Evolutionary conservation across 1,139 yeast species (phyloP).

Genomic region (Scheffersomyces cryptocercus): DNA sequence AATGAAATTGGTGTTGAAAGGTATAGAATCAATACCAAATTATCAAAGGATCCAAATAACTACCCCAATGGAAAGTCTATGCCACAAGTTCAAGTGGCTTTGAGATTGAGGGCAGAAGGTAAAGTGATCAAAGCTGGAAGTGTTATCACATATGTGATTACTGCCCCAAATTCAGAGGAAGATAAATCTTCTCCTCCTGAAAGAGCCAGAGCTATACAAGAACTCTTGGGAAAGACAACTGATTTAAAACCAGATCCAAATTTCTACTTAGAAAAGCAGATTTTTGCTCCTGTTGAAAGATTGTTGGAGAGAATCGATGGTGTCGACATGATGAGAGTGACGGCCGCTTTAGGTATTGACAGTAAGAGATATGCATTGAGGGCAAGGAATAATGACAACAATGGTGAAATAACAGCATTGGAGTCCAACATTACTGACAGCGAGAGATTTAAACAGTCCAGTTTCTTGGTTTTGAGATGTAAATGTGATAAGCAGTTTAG

Average conservation of each 20-base stretch:
- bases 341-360: slow-evolving; percentile 77
- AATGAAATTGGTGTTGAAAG: slow-evolving; percentile 66
- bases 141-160: slow-evolving; percentile 84
- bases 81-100: slow-evolving; percentile 95
- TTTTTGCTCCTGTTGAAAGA: slow-evolving; percentile 89
- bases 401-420: slow-evolving; percentile 64
- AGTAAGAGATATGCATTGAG: slow-evolving; percentile 60
- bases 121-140: slow-evolving; percentile 86
- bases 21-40: slow-evolving; percentile 69
- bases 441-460: slow-evolving; percentile 75
- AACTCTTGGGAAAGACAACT: slow-evolving; percentile 55
- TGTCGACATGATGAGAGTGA: slow-evolving; percentile 76
- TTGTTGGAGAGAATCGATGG: slow-evolving; percentile 85
- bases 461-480: slow-evolving; percentile 59
- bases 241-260: slow-evolving; percentile 68
- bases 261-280: slow-evolving; percentile 84
- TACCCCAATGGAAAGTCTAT: slow-evolving; percentile 78
- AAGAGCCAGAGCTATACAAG: slow-evolving; percentile 78
- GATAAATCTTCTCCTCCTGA: slow-evolving; percentile 58
- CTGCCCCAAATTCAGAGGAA: slow-evolving; percentile 39
- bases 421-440: slow-evolving; percentile 81
- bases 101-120: slow-evolving; percentile 75
- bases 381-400: slow-evolving; percentile 29
- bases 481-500: slow-evolving; percentile 61
- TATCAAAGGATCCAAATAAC: slow-evolving; percentile 72